phyloP scores from a whole-genome alignment of 495 filamentous ascomycete genomes.

The Aspergillus wentii region DNA sequence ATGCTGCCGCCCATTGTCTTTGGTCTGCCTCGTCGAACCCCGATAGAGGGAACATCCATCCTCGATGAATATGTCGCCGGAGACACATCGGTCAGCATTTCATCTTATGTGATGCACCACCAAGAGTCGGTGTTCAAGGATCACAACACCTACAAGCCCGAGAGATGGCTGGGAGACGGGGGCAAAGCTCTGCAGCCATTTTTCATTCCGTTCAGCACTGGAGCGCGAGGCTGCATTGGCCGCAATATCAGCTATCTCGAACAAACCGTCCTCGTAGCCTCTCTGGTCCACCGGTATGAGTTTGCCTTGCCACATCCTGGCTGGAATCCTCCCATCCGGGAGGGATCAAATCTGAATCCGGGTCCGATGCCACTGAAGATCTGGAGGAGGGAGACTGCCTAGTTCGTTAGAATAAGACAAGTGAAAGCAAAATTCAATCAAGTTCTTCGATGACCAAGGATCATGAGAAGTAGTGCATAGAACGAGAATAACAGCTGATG shows the following conservation, averaged over 20 bases:
- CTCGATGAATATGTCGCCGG: slow-evolving; percentile 23
- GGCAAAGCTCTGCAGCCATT: slow-evolving; percentile 27
- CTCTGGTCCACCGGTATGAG: slow-evolving; percentile 30
- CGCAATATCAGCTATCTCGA: slow-evolving; percentile 37
- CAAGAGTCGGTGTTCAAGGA: slow-evolving; percentile 17
- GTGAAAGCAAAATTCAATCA: too few relatives aligned
- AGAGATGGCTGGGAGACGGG: slow-evolving; percentile 25
- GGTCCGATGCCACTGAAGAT: slow-evolving; percentile 27
- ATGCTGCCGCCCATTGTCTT: slow-evolving; percentile 26
- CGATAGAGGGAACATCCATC: slow-evolving; percentile 24
- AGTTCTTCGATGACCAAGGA: too few relatives aligned
- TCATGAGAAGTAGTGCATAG: too few relatives aligned
- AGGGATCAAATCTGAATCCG: slow-evolving; percentile 21
- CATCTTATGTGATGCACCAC: slow-evolving; percentile 18
- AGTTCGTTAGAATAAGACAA: too few relatives aligned
- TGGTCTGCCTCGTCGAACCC: slow-evolving; percentile 22
- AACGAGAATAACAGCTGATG: too few relatives aligned
- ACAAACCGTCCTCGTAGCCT: slow-evolving; percentile 30
- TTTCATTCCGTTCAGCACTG: slow-evolving; percentile 37
- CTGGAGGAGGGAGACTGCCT: slow-evolving; percentile 13
- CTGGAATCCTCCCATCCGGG: slow-evolving; percentile 17
- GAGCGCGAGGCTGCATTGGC: slow-evolving; percentile 38
- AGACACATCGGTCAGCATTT: slow-evolving; percentile 16
- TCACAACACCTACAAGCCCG: slow-evolving; percentile 17
- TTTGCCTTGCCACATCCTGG: slow-evolving; percentile 25